These are phyloP conservation scores for Chalaropsis thielavioides DNA, from an alignment of 2,329 filamentous ascomycete genomes.

Conservation along the genomic window DNA sequence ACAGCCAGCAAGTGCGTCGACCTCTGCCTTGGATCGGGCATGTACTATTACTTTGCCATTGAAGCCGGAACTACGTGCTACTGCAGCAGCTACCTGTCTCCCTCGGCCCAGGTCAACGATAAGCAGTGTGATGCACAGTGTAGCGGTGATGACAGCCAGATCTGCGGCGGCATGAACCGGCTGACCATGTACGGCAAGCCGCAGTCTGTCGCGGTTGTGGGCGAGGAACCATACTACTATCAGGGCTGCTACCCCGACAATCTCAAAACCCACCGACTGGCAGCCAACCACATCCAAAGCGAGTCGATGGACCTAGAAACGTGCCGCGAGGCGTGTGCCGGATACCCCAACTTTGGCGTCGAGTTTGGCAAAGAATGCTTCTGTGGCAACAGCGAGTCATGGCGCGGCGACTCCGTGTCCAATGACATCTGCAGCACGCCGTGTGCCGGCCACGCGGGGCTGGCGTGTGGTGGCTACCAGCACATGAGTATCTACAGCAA, in stretches of 20 bases:
- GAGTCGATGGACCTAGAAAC: slow-evolving; percentile 7
- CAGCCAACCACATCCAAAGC: background rate
- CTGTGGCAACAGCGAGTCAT: slow-evolving; percentile 2
- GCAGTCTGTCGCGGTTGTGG: background rate
- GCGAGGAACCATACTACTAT: slow-evolving; percentile 8
- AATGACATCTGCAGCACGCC: slow-evolving; percentile 9
- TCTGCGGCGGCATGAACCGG: background rate
- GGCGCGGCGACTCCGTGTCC: slow-evolving; percentile 8
- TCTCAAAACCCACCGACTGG: background rate
- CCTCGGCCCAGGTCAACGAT: background rate
- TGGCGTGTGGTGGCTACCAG: slow-evolving; percentile 7
- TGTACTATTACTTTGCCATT: slow-evolving; percentile 11
- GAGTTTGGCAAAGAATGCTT: slow-evolving; percentile 6
- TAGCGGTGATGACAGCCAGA: slow-evolving; percentile 1
- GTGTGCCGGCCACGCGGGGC: slow-evolving; percentile 7
- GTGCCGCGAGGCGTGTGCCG: slow-evolving; percentile 2
- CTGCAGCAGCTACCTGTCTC: slow-evolving; percentile 4
- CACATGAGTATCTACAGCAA: slow-evolving; percentile 12
- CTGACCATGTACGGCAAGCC: slow-evolving; percentile 12
- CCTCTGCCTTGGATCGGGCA: slow-evolving; percentile 8
- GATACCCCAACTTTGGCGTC: slow-evolving; percentile 12
- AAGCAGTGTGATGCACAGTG: slow-evolving; percentile 7
- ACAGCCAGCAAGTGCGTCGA: slow-evolving; percentile 2
- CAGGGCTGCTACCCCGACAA: slow-evolving; percentile 12
- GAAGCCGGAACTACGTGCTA: slow-evolving; percentile 9